Base-by-base conservation (phyloP, 345 rosid species). In the Eucalyptus sp. region DNA sequence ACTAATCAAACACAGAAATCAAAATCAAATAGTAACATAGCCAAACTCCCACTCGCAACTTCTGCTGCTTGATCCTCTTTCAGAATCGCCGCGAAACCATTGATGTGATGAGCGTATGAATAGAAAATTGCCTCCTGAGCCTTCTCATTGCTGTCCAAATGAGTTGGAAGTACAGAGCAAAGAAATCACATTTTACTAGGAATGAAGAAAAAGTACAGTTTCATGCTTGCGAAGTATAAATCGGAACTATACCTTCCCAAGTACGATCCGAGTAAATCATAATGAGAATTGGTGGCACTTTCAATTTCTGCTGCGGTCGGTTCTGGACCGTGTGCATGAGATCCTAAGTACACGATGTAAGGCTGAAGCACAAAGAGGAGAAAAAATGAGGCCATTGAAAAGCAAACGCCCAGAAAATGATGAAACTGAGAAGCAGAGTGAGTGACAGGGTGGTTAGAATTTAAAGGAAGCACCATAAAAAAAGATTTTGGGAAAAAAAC, bases 71-170 rank as follows among this genome's bases (percentile, higher is more conserved):
- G 92, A 50, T 91, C 92, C 33, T 90, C 87, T 8, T 90, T 93
- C 24, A 95, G 93, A 87, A 89, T 89, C 37, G 96, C 96, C 2
- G 95, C 93, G 4, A 94, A 94, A 48, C 96, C 97, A 17, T 94
- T 93, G 89, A 95, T 92, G 10, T 91, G 89, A 52, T 88, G 91
- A 54, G 90, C 90, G 89, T 91, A 95, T 48, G 95, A 94, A 87
- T 93, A 94, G 86, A 94, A 89, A 60, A 95, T 91, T 79, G 96
- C 91, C 2, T 91, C 89, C 89, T 89, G 87, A 1, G 95, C 94
- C 88, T 80, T 91, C 85, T 88, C 89, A 20, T 90, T 41, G 87
- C 95, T 94, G 92, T 71, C 50, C n/a, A 22, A 86, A 48, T 71
- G 46, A n/a, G 24, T 62, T 50, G 24, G 58, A 50, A 10, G 22